Evolutionary conservation across 73 alveolate genomes (phyloP), one percentile per base, ranked within the genome.

Genomic region (Stentor coeruleus): DNA sequence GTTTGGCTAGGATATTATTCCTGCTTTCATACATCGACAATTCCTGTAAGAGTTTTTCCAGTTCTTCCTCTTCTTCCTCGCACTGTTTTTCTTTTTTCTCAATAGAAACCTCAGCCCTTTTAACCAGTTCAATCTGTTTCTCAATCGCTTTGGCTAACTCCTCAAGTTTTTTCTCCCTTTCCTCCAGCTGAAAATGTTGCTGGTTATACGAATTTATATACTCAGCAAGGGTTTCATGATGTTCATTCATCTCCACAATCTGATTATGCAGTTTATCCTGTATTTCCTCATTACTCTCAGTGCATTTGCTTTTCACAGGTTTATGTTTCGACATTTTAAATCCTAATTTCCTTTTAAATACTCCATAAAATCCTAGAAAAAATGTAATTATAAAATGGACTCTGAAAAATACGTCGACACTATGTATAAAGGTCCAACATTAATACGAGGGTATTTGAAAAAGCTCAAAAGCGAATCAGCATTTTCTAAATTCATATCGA

Each of bases 131-230:
- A 31, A 66, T 66, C 2, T 66, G 79, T 2, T 66, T 66, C 33
- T 66, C 79, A 66, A 66, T 66, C 36, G 79, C 79, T 66, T 66
- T 31, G n/a, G 79, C n/a, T 26, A 66, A 33, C 33, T 66, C 79
- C n/a, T 66, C 40, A 37, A 66, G 2, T 66, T 66, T 66, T 66
- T 66, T 20, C 33, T 66, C 79, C 33, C 79, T 20, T 66, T 66
- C 79, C 33, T 66, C 79, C n/a, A 66, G 37, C 37, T 66, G 79
- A 15, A 66, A 66, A 49, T 49, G 6, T 49, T 49, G 66, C 66
- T 49, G 66, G 20, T 49, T 49, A 49, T 49, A 49, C 28, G 20
- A 20, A 49, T 49, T 49, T 6, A 49, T 49, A 20, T 49, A 49
- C 20, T 49, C 66, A 49, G 66, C 66, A 49, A 49, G 66, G 6